Evolutionary conservation across 345 rosid species (phyloP), one percentile per base, ranked within the genome.

Genomic region (Citrus cavaleriei): DNA sequence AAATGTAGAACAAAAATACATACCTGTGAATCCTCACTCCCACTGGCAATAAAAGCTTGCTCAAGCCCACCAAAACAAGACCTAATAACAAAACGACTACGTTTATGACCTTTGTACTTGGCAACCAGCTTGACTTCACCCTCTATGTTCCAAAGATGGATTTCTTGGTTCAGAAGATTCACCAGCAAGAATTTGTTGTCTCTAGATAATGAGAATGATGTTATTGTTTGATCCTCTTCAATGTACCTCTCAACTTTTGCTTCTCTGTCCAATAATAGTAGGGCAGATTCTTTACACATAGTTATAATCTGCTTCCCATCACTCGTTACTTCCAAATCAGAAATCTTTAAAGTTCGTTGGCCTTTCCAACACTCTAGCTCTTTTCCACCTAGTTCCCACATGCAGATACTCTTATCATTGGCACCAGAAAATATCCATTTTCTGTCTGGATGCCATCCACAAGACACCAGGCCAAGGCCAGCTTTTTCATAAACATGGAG

Each of bases 21-120:
- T 85, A 90, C 95, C 93, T 87, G 92, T 64, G 95, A 87, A 84
- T 91, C 93, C 85, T 91, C 92, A 55, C 95, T 91, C 30, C 95
- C 95, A 57, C 93, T 88, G 57, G 95, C 95, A 77, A 91, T 75
- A 81, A 90, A 91, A 25, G 93, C 86, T 81, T 91, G 83, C 51
- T 82, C 89, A 37, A 88, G 82, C 75, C 95, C 95, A 78, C 95
- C 95, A 79, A 91, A 88, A 81, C 95, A 91, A 69, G 95, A 91
- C 65, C 91, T 80, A 55, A 91, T 90, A 10, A 91, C 81, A 82
- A 91, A 91, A 22, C 95, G 87, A 25, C 83, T 38, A 49, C 93
- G 91, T 54, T 81, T 86, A 40, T 87, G 93, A 54, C 93, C 93
- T 83, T 74, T 87, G 78, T 89, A 91, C 82, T 86, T 85, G 65